Evolutionary conservation across 106 monocot genomes (phyloP).

Genomic region (Apostasia shenzhenica): DNA sequence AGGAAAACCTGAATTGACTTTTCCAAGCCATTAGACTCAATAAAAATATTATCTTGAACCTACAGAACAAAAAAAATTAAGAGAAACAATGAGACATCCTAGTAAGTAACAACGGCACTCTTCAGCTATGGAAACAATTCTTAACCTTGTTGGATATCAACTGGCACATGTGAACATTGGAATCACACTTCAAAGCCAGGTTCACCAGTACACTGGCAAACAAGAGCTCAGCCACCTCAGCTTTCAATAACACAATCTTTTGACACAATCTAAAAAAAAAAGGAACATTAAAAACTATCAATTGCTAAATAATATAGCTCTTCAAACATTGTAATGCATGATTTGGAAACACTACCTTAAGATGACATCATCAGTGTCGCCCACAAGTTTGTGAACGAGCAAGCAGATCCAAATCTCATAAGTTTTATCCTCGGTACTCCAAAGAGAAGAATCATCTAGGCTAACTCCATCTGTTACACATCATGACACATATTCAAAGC

Average conservation of each 20-base stretch:
- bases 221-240: conserved; percentile 74
- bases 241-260: conserved; percentile 63
- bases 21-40: conserved; percentile 40
- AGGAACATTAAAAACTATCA: not conserved
- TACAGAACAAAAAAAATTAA: conserved; percentile 20
- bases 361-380: conserved; percentile 55
- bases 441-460: conserved; percentile 47
- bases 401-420: conserved; percentile 76
- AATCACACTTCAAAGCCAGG: conserved; percentile 38
- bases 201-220: conserved; percentile 66
- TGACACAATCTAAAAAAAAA: conserved; percentile 60
- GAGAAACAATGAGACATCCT: not conserved
- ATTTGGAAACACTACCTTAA: conserved; percentile 35
- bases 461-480: conserved; percentile 10
- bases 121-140: not conserved
- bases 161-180: conserved; percentile 33
- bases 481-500: not conserved
- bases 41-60: conserved; percentile 69
- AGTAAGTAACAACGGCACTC: not conserved
- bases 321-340: not conserved
- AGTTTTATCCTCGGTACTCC: conserved; percentile 50
- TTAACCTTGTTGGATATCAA: conserved; percentile 68
- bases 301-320: not conserved
- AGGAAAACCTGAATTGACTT: conserved; percentile 71
- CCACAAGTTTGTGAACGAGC: conserved; percentile 63